A percentile compares a stretch with the other conserved stretches of the same genome.
Evolutionary conservation across 1,284 basidiomycete genomes (phyloP).

Genomic region (Porogramme epimiltina): DNA sequence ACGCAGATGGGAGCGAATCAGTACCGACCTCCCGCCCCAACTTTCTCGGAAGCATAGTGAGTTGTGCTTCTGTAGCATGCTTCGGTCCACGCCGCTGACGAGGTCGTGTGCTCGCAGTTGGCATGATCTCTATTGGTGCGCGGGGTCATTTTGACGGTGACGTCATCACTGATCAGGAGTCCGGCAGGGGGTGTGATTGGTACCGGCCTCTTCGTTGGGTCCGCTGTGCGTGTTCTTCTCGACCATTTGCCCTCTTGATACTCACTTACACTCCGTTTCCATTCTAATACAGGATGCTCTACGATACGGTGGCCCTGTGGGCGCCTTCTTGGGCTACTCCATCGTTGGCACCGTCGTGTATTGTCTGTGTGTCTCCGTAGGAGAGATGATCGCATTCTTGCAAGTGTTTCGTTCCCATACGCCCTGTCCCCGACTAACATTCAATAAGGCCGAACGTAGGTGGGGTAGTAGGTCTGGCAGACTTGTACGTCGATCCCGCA

Average conservation of each 20-base stretch:
- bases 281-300: conserved; percentile 45
- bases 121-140: conserved; percentile 34
- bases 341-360: conserved; percentile 49
- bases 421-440: background rate
- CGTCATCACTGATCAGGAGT: background rate
- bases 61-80: background rate
- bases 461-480: conserved; percentile 77
- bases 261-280: no score
- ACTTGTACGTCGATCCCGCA: conserved; percentile 33
- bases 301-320: conserved; percentile 57
- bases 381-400: conserved; percentile 36
- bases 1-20: conserved; percentile 32
- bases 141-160: background rate
- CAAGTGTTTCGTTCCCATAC: conserved; percentile 7
- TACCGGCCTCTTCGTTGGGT: conserved; percentile 48
- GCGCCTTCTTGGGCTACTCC: conserved; percentile 65
- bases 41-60: conserved; percentile 31
- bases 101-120: conserved; percentile 20
- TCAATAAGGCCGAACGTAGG: conserved; percentile 69
- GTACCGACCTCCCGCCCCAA: conserved; percentile 32
- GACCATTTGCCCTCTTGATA: no score
- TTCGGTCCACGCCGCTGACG: background rate
- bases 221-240: conserved; percentile 19
- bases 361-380: conserved; percentile 39
- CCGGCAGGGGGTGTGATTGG: conserved; percentile 47